Evolutionary conservation across 495 filamentous ascomycete species (phyloP).

Genomic region (Lepidopterella palustris): DNA sequence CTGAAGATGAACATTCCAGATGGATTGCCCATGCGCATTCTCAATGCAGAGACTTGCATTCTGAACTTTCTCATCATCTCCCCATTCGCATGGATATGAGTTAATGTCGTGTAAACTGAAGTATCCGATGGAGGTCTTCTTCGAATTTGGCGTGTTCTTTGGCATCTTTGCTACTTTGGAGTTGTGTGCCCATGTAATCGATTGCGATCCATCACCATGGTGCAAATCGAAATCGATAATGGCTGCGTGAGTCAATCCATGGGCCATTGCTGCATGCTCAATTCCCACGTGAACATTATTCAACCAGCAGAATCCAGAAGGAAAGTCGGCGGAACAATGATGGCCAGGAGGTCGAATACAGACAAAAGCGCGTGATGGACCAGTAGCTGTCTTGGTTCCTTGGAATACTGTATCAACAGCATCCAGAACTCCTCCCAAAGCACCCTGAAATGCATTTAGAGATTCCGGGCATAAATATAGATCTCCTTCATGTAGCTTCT

Average conservation of each 20-base stretch:
- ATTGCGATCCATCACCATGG: conserved; percentile 92
- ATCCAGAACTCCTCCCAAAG: conserved; percentile 82
- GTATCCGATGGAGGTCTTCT: conserved; percentile 85
- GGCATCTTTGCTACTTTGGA: conserved; percentile 47
- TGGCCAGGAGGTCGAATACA: conserved; percentile 83
- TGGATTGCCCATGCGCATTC: conserved; percentile 80
- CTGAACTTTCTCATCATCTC: conserved; percentile 81
- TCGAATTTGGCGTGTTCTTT: conserved; percentile 62
- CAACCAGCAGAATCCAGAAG: conserved; percentile 96
- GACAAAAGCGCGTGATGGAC: conserved; percentile 71
- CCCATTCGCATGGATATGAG: conserved; percentile 88
- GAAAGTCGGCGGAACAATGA: conserved; percentile 80
- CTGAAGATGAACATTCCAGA: conserved; percentile 95
- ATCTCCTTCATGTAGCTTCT: conserved; percentile 70
- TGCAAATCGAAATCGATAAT: conserved; percentile 97
- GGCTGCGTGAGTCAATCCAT: conserved; percentile 86
- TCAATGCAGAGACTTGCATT: conserved; percentile 90
- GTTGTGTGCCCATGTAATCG: conserved; percentile 86
- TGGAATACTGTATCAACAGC: conserved; percentile 80
- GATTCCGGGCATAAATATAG: conserved; percentile 85
- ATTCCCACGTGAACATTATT: conserved; percentile 98
- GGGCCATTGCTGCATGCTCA: conserved; percentile 70
- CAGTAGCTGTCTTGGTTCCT: conserved; percentile 37
- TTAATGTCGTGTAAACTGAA: conserved; percentile 97
- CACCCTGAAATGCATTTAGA: conserved; percentile 78